Evolutionary conservation across 805 yeast species (phyloP).

Genomic region (Candida namnaoensis): DNA sequence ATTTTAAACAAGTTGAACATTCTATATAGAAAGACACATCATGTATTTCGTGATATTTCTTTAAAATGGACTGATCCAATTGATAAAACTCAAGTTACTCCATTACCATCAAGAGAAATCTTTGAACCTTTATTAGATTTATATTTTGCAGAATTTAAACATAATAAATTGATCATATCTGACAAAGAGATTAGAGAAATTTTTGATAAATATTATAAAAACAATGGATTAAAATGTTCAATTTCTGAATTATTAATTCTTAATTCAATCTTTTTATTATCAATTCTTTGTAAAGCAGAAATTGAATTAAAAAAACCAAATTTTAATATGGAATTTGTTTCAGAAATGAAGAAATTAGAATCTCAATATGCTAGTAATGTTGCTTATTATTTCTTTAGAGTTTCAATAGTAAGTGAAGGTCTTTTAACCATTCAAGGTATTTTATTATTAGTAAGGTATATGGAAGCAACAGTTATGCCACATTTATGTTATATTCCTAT

Average conservation of each 20-base stretch:
- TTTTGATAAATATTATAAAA: constrained; percentile 11
- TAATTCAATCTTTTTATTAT: constrained; percentile 19
- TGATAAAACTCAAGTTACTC: constrained; percentile 13
- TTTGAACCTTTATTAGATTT: constrained; percentile 9
- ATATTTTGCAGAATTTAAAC: constrained; percentile 5
- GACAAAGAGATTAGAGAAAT: constrained; percentile 9
- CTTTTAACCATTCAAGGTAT: constrained; percentile 42
- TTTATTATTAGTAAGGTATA: constrained; percentile 31
- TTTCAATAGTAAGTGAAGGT: constrained; percentile 43
- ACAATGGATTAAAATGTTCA: constrained; percentile 4
- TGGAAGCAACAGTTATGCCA: constrained; percentile 26
- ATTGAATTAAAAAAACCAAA: neutral
- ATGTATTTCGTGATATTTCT: constrained; percentile 11
- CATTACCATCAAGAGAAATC: constrained; percentile 22
- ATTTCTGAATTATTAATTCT: constrained; percentile 25
- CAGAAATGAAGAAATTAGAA: constrained; percentile 18
- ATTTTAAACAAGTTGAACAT: constrained; percentile 14
- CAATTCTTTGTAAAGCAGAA: constrained; percentile 5
- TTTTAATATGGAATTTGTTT: too few relatives aligned
- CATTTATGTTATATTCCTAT: constrained; percentile 33
- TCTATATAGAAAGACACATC: constrained; percentile 11
- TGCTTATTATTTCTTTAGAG: constrained; percentile 42
- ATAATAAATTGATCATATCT: constrained; percentile 5
- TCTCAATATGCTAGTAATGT: constrained; percentile 27
- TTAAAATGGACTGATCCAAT: constrained; percentile 27